These are phyloP conservation scores for Echites panduratus DNA, from an alignment of 257 asterid species.

Conservation along the genomic window DNA sequence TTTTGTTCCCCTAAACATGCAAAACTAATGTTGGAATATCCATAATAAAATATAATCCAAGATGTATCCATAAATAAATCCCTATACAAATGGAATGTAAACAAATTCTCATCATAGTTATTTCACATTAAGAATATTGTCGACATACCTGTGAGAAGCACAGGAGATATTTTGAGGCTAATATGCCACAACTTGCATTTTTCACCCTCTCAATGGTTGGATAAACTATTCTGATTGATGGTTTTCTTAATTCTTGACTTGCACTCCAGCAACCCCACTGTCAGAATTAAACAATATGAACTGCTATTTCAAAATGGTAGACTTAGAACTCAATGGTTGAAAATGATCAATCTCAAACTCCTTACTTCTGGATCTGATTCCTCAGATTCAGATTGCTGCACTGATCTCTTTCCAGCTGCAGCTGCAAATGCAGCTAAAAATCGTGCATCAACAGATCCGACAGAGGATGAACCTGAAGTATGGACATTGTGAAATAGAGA, in stretches of 20 bases:
- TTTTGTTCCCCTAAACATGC: background rate
- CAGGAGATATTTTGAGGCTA: slow-evolving; percentile 59
- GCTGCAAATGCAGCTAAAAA: slow-evolving; percentile 93
- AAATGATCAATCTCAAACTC: slow-evolving; percentile 9
- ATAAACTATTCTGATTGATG: slow-evolving; percentile 61
- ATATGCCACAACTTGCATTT: slow-evolving; percentile 51
- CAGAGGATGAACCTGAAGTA: slow-evolving; percentile 69
- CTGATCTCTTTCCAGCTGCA: slow-evolving; percentile 76
- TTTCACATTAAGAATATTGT: background rate
- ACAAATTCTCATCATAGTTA: background rate
- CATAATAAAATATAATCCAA: background rate
- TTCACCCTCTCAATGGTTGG: slow-evolving; percentile 85
- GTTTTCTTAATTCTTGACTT: slow-evolving; percentile 71
- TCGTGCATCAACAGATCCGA: slow-evolving; percentile 68
- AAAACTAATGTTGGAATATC: background rate
- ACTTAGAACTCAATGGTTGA: slow-evolving; percentile 10
- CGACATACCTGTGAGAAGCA: slow-evolving; percentile 80
- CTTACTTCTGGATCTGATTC: slow-evolving; percentile 91
- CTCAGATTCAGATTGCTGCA: slow-evolving; percentile 62
- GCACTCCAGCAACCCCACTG: slow-evolving; percentile 99
- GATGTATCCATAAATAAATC: background rate
- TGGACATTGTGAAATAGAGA: slow-evolving; percentile 4
- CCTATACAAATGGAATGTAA: background rate
- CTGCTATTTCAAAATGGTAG: slow-evolving; percentile 13
- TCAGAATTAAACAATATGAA: slow-evolving; percentile 25